Base-by-base conservation (phyloP, 257 asterid genomes). In the Nicotiana sylvestris region DNA sequence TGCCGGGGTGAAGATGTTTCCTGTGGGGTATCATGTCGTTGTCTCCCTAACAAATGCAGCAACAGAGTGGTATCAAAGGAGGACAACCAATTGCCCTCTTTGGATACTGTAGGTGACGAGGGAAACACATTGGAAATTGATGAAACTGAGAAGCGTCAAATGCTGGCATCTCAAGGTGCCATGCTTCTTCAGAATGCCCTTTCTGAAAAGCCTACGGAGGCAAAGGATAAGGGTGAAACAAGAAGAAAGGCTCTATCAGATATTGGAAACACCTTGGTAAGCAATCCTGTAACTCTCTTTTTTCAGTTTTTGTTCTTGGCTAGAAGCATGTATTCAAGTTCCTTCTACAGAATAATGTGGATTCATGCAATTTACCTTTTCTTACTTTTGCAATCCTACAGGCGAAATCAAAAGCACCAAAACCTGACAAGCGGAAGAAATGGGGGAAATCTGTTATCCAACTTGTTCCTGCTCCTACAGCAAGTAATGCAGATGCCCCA, bases 141-240 rank as follows among this genome's bases (percentile, higher is more conserved):
- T 68, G 94, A 89, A 79, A 80, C 76, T 21, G 92, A 88, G 83
- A 86, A 83, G 57, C 84, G 84, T 65, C 67, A 83, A 16, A 83
- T 80, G 77, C 95, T 93, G 81, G 98, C 92, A 83, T 85, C 94
- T 64, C 98, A 90, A 79, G 99, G 98, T 11, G 98, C 97, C 61
- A 89, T 84, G 90, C 90, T 96, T 27, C 98, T 96, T 82, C 92
- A 94, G 81, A 90, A 85, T 72, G 99, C 99, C 25, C 87, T 96
- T 17, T 93, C 97, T 43, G 97, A 85, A 49, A 93, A 90, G 87
- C 86, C 91, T 15, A 82, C 21, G 16, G 77, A 81, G 67, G 46
- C 86, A n/a, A 90, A 83, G 72, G 89, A 87, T 82, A 92, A 84
- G 21, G 85, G 82, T 70, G 89, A 82, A 21, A 39, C 85, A 27